A percentile compares a stretch with the other conserved stretches of the same genome.
Evolutionary conservation across 805 yeast species (phyloP).

Genomic region (Saturnispora galanensis): DNA sequence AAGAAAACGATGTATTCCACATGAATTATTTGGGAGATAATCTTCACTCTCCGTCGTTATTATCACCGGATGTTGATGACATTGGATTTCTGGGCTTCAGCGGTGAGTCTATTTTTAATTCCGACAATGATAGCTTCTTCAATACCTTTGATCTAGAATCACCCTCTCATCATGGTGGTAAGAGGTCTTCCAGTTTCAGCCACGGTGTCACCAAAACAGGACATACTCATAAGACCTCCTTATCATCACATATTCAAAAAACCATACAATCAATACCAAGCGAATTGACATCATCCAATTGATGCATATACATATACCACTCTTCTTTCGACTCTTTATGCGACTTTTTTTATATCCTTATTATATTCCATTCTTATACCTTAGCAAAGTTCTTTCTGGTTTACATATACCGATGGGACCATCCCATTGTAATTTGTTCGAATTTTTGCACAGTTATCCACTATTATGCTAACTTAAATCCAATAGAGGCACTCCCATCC

Average conservation of each 20-base stretch:
- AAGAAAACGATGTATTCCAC: constrained; percentile 14
- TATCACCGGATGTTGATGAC: not conserved
- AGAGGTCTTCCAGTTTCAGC: not conserved
- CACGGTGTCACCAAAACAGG: not conserved
- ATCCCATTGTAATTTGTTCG: too few species aligned
- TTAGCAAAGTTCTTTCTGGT: too few species aligned
- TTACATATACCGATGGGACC: too few species aligned
- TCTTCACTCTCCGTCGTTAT: not conserved
- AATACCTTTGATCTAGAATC: not conserved
- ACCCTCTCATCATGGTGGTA: not conserved
- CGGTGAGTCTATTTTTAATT: not conserved
- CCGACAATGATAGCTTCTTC: not conserved
- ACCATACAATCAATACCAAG: not conserved
- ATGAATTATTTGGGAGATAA: not conserved
- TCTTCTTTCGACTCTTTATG: too few species aligned
- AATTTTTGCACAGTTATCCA: too few species aligned
- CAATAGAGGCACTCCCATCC: too few species aligned
- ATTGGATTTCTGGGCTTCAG: not conserved
- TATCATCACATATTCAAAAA: not conserved
- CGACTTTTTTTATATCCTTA: too few species aligned
- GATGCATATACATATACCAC: too few species aligned
- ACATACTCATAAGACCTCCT: not conserved
- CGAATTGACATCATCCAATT: too few species aligned
- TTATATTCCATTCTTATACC: too few species aligned
- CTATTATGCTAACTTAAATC: too few species aligned